Base-by-base conservation (phyloP, 1,284 basidiomycete species). In the Ganoderma boninense region DNA sequence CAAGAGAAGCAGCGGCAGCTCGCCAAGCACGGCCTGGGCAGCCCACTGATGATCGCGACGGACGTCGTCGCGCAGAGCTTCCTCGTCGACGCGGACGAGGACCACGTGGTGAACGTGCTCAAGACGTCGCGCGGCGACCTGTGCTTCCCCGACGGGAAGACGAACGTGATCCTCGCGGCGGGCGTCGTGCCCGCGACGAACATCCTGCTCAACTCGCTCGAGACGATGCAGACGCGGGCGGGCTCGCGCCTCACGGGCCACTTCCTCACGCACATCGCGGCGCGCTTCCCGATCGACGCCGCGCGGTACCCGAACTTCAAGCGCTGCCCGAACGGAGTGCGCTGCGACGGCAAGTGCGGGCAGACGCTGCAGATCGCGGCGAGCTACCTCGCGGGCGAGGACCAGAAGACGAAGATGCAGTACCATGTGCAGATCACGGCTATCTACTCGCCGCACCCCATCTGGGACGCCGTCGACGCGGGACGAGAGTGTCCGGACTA, bases 161-260 rank as follows among this genome's bases (percentile, higher is more conserved):
- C 75, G 32, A 78, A 77, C 59, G 69, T 78, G 59, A 78, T 78
- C 42, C 77, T 78, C 38, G 71, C 71, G n/a, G 69, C 75, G 0
- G 78, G 78, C 0, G 71, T 75, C 18, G 68, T 78, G 32, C 77
- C 77, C 38, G 68, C 69, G 42, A 75, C 75, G 29, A 78, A 77
- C 11, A 60, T 78, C 29, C 68, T 77, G 13, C 66, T 75, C 29
- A 79, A 78, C 65, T 74, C 71, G 14, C 57, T 78, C 60, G 57
- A 38, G 18, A n/a, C 32, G 32, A 32, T 60, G 32, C 29, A 60
- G 32, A 40, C 29, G 20, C 61, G 62, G 4, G 70, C 74, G 16
- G 75, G 75, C 16, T 42, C 52, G 11, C 66, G 43, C 1, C 61
- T 76, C 18, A 72, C 69, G 13, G 74, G 75, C 32, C 75, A 76